These are phyloP conservation scores for Jackrogersella multiformis DNA, from an alignment of 495 filamentous ascomycete species.

Conservation along the genomic window DNA sequence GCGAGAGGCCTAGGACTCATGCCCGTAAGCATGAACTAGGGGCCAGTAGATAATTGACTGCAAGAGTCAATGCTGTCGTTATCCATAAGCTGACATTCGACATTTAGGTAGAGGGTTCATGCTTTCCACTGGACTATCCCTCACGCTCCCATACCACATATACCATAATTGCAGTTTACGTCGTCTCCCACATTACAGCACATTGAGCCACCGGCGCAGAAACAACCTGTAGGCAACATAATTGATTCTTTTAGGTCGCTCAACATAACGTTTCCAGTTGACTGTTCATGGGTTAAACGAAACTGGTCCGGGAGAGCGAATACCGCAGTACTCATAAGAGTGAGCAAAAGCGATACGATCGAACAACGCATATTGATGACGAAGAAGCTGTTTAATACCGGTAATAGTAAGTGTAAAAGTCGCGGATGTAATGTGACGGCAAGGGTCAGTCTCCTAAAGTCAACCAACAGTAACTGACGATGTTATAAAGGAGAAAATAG, in stretches of 20 bases:
- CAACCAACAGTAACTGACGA: background rate
- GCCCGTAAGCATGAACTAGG: background rate
- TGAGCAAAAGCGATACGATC: background rate
- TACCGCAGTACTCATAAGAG: background rate
- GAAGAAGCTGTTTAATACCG: background rate
- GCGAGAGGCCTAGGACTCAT: background rate
- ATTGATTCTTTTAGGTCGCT: constrained; percentile 11
- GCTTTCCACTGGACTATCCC: background rate
- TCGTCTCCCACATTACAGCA: background rate
- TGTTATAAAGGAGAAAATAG: background rate
- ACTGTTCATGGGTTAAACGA: background rate
- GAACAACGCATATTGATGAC: background rate
- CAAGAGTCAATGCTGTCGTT: background rate
- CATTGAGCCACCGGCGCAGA: constrained; percentile 1
- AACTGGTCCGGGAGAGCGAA: constrained; percentile 32
- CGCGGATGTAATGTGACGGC: no score
- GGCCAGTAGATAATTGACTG: no score
- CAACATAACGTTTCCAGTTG: background rate
- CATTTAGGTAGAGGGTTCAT: background rate
- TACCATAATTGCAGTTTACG: background rate
- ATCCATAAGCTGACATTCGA: background rate
- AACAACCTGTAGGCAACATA: background rate
- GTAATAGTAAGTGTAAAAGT: background rate
- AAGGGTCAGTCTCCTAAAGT: no score
- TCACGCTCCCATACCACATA: constrained; percentile 1